Conservation (phyloP, 106 monocot genomes). For the Triglochin maritima region DNA sequence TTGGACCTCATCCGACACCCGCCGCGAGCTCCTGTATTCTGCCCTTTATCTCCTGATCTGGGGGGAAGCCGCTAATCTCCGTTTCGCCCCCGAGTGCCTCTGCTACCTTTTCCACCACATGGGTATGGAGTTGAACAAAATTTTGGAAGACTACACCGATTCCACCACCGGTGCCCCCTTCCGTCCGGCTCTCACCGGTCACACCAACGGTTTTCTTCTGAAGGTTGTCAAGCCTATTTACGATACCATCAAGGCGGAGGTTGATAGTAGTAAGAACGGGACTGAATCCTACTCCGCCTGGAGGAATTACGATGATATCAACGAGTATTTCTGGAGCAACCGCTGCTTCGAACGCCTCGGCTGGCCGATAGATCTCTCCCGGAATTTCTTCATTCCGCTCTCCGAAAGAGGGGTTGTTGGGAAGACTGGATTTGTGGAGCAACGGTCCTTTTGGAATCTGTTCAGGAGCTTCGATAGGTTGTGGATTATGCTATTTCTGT, state of each 20-base stretch:
- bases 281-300: slow-evolving; percentile 19
- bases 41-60: slow-evolving; percentile 22
- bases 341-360: slow-evolving; percentile 3
- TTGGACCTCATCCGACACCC: slow-evolving; percentile 3
- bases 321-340: slow-evolving; percentile 22
- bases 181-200: slow-evolving; percentile 8
- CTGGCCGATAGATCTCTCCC: slow-evolving; percentile 9
- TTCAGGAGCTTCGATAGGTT: slow-evolving; percentile 21
- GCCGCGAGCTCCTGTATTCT: slow-evolving; percentile 27
- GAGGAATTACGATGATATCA: slow-evolving; percentile 29
- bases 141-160: slow-evolving; percentile 14
- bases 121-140: slow-evolving; percentile 22
- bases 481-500: slow-evolving; percentile 24
- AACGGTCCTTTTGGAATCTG: slow-evolving; percentile 24
- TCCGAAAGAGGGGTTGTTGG: slow-evolving; percentile 6
- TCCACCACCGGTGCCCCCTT: not conserved
- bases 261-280: slow-evolving; percentile 21
- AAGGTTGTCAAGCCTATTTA: slow-evolving; percentile 18
- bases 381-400: slow-evolving; percentile 9
- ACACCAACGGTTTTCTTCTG: slow-evolving; percentile 6
- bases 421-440: slow-evolving; percentile 23
- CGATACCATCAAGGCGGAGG: slow-evolving; percentile 15
- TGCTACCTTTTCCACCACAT: slow-evolving; percentile 20
- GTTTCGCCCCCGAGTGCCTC: slow-evolving; percentile 21
- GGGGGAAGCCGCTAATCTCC: slow-evolving; percentile 21